These are phyloP conservation scores for Neofusicoccum parvum DNA, from an alignment of 2,329 filamentous ascomycete genomes.

Conservation along the genomic window DNA sequence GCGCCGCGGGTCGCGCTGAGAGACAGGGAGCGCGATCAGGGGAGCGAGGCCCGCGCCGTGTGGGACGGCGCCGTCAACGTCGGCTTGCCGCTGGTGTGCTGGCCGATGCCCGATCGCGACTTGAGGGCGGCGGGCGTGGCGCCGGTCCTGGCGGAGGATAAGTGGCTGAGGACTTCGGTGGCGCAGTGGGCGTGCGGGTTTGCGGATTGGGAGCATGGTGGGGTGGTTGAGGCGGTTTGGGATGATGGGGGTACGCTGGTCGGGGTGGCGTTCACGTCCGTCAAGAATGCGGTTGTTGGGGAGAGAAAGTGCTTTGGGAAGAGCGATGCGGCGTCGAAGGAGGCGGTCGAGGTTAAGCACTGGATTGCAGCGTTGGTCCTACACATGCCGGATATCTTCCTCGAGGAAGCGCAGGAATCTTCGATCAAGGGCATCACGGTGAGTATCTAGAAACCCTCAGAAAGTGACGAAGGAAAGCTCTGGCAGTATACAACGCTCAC, in stretches of 20 bases:
- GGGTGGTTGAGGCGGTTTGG: slow-evolving; percentile 27
- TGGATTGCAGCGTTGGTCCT: slow-evolving; percentile 25
- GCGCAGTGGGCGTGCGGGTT: slow-evolving; percentile 25
- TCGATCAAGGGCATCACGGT: slow-evolving; percentile 14
- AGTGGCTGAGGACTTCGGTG: not conserved
- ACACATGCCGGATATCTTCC: not conserved
- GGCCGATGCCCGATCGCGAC: slow-evolving; percentile 18
- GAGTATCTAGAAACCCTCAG: not conserved
- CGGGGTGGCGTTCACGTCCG: slow-evolving; percentile 21
- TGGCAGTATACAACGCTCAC: not conserved
- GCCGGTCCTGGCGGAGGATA: not conserved
- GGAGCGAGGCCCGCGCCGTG: not conserved
- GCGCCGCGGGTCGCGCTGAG: not conserved
- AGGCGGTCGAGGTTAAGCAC: not conserved
- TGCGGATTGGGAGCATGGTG: slow-evolving; percentile 18
- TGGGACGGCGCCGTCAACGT: not conserved
- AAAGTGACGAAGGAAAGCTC: no score
- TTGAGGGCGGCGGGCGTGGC: no score
- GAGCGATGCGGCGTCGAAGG: not conserved
- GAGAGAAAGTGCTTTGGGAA: not conserved
- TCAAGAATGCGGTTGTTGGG: not conserved
- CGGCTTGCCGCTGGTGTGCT: slow-evolving; percentile 20
- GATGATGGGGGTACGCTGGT: slow-evolving; percentile 18
- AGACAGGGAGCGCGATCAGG: not conserved
- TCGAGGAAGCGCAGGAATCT: not conserved